Base-by-base conservation (phyloP, 257 asterid species). In the Perilla frutescens region DNA sequence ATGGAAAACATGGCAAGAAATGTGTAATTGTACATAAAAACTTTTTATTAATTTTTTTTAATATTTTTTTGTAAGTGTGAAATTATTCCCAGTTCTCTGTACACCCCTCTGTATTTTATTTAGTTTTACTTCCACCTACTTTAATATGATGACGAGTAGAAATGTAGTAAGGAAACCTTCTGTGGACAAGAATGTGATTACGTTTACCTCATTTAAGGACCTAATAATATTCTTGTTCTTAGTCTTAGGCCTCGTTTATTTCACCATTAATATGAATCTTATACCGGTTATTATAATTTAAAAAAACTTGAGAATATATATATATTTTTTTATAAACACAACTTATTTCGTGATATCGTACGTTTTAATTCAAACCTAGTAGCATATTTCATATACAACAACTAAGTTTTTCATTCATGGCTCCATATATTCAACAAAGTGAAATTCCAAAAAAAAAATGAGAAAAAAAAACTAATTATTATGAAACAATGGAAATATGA, bases 141-240 rank as follows among this genome's bases (percentile, higher is more conserved):
- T 55, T 44, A 70, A 45, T 37, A 60, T 5, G 69, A 62, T 5
- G 72, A 37, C 2, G 15, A 63, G 62, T 40, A 47, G 62, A 37
- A 39, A 70, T 29, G 29, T 11, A 41, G 59, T 15, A 20, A 20
- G 45, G 9, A 7, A 40, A 34, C 26, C 41, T 44, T 70, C 20
- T 48, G 77, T 79, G 83, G 80, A 63, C 63, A 58, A 34, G 5
- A 66, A 75, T 29, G 37, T 32, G 26, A 68, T 48, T 64, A 58
- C 80, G 66, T 79, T 79, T 75, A 56, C 77, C 61, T 74, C 62
- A 70, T 56, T 79, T 44, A 50, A 49, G 43, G 40, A 61, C 57
- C 69, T 76, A 68, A 41, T 6, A 49, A 9, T 47, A 45, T 53
- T n/a, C 66, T 53, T 29, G 43, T 14, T 40, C 40, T 12, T 41